Percentiles rank a stretch among this genome's conserved stretches.
These are phyloP conservation scores for Inosperma sp. DNA, from an alignment of 768 basidiomycete species.

Conservation along the genomic window DNA sequence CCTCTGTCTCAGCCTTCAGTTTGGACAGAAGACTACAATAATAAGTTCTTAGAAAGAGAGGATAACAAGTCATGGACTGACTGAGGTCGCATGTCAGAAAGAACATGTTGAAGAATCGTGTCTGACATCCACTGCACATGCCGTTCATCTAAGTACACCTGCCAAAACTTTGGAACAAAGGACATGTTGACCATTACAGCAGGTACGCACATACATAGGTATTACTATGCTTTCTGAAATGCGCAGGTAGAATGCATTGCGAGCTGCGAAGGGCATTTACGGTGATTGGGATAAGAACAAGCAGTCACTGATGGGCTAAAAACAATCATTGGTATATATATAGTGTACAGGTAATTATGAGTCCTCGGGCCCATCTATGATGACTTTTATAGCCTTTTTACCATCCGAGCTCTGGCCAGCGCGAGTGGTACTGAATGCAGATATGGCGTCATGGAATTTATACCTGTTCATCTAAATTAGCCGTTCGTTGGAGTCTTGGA, in stretches of 20 bases:
- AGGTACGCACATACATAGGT: conserved; percentile 65
- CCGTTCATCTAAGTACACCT: conserved; percentile 84
- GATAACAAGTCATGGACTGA: conserved; percentile 27
- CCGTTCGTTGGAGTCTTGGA: background rate
- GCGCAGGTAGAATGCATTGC: conserved; percentile 81
- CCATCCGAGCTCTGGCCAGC: conserved; percentile 82
- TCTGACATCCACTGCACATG: conserved; percentile 94
- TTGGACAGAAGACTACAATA: conserved; percentile 56
- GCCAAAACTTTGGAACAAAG: conserved; percentile 8
- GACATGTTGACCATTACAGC: background rate
- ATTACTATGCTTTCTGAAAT: conserved; percentile 67
- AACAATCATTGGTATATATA: background rate
- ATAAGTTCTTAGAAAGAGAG: no score
- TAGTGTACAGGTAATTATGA: background rate
- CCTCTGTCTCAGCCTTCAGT: no score
- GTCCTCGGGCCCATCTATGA: conserved; percentile 72
- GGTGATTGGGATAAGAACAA: background rate
- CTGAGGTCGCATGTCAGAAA: conserved; percentile 76
- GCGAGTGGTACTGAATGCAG: conserved; percentile 79
- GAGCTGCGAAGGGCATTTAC: conserved; percentile 56
- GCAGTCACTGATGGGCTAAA: background rate
- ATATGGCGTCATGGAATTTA: conserved; percentile 68
- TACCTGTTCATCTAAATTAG: no score
- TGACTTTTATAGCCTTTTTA: conserved; percentile 81
- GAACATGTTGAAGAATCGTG: conserved; percentile 67